Conservation (phyloP, 2,329 filamentous ascomycete genomes). For the Allantophomopsis lycopodina region DNA sequence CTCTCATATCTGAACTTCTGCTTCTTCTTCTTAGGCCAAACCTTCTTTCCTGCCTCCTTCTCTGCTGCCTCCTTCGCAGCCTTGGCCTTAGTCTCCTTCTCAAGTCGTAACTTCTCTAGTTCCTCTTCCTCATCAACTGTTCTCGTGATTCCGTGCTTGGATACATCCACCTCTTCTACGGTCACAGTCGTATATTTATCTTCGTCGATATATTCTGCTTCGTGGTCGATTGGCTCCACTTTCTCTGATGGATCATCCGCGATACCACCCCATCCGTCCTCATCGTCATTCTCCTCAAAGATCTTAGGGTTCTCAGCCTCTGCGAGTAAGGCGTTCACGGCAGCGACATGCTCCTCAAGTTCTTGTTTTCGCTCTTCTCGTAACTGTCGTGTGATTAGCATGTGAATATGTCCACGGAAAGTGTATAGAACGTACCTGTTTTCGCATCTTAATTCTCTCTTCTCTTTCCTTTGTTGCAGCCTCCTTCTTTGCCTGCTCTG, state of each 20-base stretch:
- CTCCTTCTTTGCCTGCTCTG: conserved; percentile 73
- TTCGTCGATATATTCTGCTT: conserved; percentile 93
- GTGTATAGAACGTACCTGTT: conserved; percentile 46
- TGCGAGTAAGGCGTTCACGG: conserved; percentile 44
- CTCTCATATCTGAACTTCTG: conserved; percentile 88
- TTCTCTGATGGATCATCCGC: conserved; percentile 30
- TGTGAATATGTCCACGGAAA: conserved; percentile 2
- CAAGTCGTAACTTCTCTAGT: conserved; percentile 19
- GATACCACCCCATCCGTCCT: conserved; percentile 52
- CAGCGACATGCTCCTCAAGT: conserved; percentile 67
- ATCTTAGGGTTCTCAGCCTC: conserved; percentile 16
- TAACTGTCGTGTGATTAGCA: conserved; percentile 39
- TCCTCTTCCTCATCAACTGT: conserved; percentile 22
- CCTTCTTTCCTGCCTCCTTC: conserved; percentile 27
- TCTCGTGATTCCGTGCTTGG: conserved; percentile 57
- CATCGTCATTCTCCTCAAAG: conserved; percentile 24
- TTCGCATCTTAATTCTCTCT: conserved; percentile 61
- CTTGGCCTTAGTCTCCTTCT: conserved; percentile 17
- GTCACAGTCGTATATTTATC: conserved; percentile 93
- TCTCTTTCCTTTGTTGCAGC: conserved; percentile 64
- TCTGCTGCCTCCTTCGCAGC: conserved; percentile 21
- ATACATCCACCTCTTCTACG: conserved; percentile 75
- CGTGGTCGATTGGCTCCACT: conserved; percentile 50
- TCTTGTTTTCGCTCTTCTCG: conserved; percentile 72
- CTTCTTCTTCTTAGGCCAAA: conserved; percentile 55